Evolutionary conservation across 2,329 filamentous ascomycete species (phyloP), one percentile per base, ranked within the genome.

Genomic region (Dothiorella sarmentorum): DNA sequence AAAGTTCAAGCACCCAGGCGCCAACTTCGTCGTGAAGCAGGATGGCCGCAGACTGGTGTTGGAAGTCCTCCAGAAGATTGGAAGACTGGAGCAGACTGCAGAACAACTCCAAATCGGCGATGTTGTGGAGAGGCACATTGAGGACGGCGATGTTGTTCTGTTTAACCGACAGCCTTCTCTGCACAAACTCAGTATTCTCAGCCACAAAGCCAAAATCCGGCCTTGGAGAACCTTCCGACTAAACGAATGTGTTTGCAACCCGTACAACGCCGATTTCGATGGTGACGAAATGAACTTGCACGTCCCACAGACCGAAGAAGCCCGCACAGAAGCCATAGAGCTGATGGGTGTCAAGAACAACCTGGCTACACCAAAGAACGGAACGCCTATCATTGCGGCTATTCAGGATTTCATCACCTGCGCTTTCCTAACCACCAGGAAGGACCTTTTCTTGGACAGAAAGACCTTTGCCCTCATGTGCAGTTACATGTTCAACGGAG

Each of bases 201-300:
- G 90, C 69, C 94, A 99, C 78, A 86, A 89, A 68, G 94, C 88
- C 66, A 97, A 97, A 73, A 85, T 99, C 49, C 85, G 94, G 51
- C 94, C 93, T 0, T 96, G 94, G 87, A 86, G 92, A 73, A 99
- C 94, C 0, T 97, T 99, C 71, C 88, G 94, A 57, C 81, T 99
- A 17, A 99, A 99, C 71, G 94, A 99, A 72, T 99, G 94, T 83
- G 94, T 96, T 1, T 99, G 94, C 75, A 92, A 89, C 62, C 94
- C 94, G 3, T 99, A 99, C 80, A 99, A 99, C 67, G 94, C 94
- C 58, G 94, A 99, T 83, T 99, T 99, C 66, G 94, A 99, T 68
- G 94, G 94, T 61, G 94, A 99, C 67, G 94, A 99, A 74, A 99
- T 99, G 94, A 99, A 99, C 67, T 76, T 99, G 47, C 94, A 99